Percentiles rank a stretch among this genome's conserved stretches.
phyloP scores from a whole-genome alignment of 768 basidiomycete species.

The Dentipellis sp. region DNA sequence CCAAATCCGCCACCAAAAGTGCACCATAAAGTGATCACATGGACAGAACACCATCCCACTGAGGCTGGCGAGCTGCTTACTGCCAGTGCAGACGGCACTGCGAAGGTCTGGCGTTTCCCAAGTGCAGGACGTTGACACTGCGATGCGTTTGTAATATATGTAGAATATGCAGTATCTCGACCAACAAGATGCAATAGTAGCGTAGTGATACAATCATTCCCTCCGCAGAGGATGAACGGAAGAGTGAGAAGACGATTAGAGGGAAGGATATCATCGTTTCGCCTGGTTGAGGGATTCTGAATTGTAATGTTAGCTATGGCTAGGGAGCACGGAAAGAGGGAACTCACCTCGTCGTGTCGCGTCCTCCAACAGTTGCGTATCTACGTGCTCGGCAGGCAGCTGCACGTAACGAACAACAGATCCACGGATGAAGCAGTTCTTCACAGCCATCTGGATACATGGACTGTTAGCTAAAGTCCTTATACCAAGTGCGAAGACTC shows the following conservation, averaged over 20 bases:
- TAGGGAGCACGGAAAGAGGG: background rate
- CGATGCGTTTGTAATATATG: background rate
- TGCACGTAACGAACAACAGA: constrained; percentile 98
- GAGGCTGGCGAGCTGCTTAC: constrained; percentile 81
- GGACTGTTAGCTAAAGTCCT: background rate
- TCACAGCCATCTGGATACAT: constrained; percentile 80
- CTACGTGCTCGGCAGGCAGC: constrained; percentile 85
- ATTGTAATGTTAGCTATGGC: background rate
- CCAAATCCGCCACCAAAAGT: constrained; percentile 70
- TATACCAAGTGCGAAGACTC: constrained; percentile 14
- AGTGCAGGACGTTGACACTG: background rate
- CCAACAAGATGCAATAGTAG: no score
- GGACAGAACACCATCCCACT: constrained; percentile 85
- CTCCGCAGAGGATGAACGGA: no score
- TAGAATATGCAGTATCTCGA: background rate
- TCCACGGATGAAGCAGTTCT: constrained; percentile 98
- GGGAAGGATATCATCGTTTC: background rate
- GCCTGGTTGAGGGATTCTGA: background rate
- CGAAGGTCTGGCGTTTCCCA: constrained; percentile 76
- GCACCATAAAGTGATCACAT: constrained; percentile 81
- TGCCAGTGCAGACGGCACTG: constrained; percentile 84
- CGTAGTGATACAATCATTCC: background rate
- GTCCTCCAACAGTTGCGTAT: constrained; percentile 92
- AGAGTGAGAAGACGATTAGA: no score
- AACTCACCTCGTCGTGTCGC: constrained; percentile 85